Evolutionary conservation across 225 moss, liverwort and hornwort species (phyloP), one percentile per base, ranked within the genome.

Genomic region (Polytrichum commune): DNA sequence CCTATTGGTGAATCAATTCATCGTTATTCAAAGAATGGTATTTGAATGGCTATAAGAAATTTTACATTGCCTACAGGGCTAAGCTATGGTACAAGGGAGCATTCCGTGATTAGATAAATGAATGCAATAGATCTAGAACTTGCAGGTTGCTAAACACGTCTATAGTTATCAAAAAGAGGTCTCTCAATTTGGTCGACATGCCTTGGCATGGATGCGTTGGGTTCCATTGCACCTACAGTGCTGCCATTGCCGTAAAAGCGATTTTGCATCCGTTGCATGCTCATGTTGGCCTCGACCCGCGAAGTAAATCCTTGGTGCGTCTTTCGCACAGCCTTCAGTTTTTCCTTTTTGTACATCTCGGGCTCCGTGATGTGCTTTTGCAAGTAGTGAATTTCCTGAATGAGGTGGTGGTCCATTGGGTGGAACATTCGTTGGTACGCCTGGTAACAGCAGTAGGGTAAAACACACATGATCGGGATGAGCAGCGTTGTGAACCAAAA

Each of bases 341-440:
- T 84, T 76, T 90, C 90, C 61, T 84, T 77, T 26, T 60, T 82
- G 80, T 82, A 90, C 90, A 90, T 90, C 53, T 74, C 90, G 4
- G 90, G 90, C 63, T 90, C 89, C 8, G 81, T 90, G 58, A 75
- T 70, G 72, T 90, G 89, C 82, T 90, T 90, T 66, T 84, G 77
- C 60, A 84, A 66, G 67, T 86, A 78, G 55, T 84, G 82, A 53
- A 90, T 86, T 80, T 90, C 90, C 71, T 87, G 86, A 29, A 90
- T 86, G 53, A 90, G 78, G 78, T 90, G 90, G 73, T 90, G 86
- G 75, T 90, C 90, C 78, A 84, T 84, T 63, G 90, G 90, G 63
- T 72, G 60, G 56, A 86, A 81, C 69, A 75, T 80, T 32, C 87
- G 75, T 72, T 79, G 82, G 67, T 84, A 80, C 1, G 79, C 67